Evolutionary conservation across 2,329 filamentous ascomycete genomes (phyloP).

Genomic region (Aspergillus sp.): DNA sequence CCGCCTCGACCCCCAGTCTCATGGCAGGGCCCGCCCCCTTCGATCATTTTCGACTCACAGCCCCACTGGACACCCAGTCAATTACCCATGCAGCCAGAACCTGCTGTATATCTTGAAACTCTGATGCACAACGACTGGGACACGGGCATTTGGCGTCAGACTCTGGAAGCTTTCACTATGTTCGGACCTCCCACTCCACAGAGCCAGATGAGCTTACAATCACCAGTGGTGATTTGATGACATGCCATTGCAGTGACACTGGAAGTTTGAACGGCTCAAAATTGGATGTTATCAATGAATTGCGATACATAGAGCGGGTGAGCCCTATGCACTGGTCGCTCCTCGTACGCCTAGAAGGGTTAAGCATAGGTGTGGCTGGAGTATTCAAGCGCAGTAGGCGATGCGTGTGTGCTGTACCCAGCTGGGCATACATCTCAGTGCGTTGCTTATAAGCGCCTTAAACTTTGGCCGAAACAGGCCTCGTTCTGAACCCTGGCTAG

Average conservation of each 20-base stretch:
- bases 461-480: too few species aligned
- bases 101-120: neutral
- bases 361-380: too few species aligned
- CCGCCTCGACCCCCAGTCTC: neutral
- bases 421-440: too few species aligned
- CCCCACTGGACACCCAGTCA: neutral
- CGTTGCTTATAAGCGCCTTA: too few species aligned
- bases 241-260: neutral
- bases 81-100: neutral
- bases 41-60: neutral
- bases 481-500: too few species aligned
- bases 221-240: neutral
- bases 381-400: too few species aligned
- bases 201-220: neutral
- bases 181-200: conserved; percentile 3
- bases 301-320: too few species aligned
- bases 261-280: too few species aligned
- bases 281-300: neutral
- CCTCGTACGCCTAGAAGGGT: too few species aligned
- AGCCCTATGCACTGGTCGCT: too few species aligned
- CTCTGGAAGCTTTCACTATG: conserved; percentile 9
- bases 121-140: conserved; percentile 1
- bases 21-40: neutral
- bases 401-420: too few species aligned
- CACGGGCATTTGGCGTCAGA: conserved; percentile 5